Percentiles rank a stretch among this genome's conserved stretches.
These are phyloP conservation scores for Phytopythium montanum DNA, from an alignment of 352 stramenopile species.

Conservation along the genomic window DNA sequence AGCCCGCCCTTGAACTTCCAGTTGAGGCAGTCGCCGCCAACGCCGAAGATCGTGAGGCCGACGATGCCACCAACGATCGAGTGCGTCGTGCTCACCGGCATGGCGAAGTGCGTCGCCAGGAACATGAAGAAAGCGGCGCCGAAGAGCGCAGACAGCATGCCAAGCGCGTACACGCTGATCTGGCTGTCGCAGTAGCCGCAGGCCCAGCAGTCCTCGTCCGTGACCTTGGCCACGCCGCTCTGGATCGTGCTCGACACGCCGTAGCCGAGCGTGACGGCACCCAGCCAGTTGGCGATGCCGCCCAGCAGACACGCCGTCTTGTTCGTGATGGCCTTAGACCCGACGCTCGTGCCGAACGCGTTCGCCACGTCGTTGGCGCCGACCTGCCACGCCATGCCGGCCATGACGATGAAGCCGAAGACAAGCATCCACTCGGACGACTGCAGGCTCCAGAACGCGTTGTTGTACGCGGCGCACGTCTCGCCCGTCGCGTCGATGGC, in stretches of 20 bases:
- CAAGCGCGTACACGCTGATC: constrained; percentile 51
- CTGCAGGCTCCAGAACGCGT: constrained; percentile 11
- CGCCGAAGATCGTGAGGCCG: constrained; percentile 50
- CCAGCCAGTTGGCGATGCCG: constrained; percentile 72
- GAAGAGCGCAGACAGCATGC: constrained; percentile 60
- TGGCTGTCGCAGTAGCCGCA: constrained; percentile 41
- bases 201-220: constrained; percentile 17
- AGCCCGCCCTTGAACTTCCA: constrained; percentile 26
- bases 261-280: constrained; percentile 73
- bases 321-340: constrained; percentile 66
- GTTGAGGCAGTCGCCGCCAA: constrained; percentile 33
- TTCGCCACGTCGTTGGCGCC: constrained; percentile 88
- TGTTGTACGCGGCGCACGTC: constrained; percentile 15
- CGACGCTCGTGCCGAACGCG: constrained; percentile 82
- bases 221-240: constrained; percentile 28
- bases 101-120: constrained; percentile 37
- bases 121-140: constrained; percentile 41
- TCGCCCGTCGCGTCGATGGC: background rate
- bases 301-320: constrained; percentile 63
- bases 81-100: constrained; percentile 80
- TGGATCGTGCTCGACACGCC: constrained; percentile 73
- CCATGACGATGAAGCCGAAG: constrained; percentile 10
- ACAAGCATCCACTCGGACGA: constrained; percentile 13
- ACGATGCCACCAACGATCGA: constrained; percentile 60
- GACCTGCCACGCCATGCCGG: constrained; percentile 29